Evolutionary conservation across 2,329 filamentous ascomycete genomes (phyloP), one percentile per base, ranked within the genome.

Genomic region (Aspergillus ruber): DNA sequence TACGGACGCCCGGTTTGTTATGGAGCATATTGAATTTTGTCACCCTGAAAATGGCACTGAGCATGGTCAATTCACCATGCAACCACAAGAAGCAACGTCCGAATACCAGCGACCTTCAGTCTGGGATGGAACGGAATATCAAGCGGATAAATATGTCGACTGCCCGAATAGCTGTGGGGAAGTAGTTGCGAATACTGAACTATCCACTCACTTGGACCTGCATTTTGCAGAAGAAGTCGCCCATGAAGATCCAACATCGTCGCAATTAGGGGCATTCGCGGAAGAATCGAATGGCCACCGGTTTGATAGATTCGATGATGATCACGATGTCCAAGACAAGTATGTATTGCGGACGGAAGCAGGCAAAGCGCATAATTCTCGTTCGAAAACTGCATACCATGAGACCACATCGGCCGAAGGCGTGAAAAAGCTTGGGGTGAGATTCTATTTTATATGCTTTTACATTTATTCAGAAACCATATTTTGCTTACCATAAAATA

Each of bases 131-230:
- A 20, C 15, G 6, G 55, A 58, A 4, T 43, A 54, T n/a, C 42
- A 47, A 6, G 47, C 49, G 10, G 48, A 55, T 9, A 56, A 59
- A 44, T 81, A 81, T 57, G 68, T 74, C 18, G 69, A 76, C 38
- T 84, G 82, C 55, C 75, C 78, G 29, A 74, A 78, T 13, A 76
- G 74, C 18, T 87, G 84, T 58, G 78, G 78, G 27, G 82, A 86
- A 61, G 61, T 73, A n/a, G 62, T 84, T 17, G 64, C 72, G 6
- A 56, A 71, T 6, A 62, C 68, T 13, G 79, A 84, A 55, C 67
- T 85, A 32, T 73, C 79, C 13, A 74, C 71, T 40, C 83, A 86
- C 58, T 58, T 84, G 32, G 78, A 83, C 56, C 68, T 84, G 47
- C 82, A 85, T 58, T 60, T 68, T 42, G 73, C 74, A 15, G 79